phyloP scores from a whole-genome alignment of 2,329 filamentous ascomycete species.

The Diplodia seriata region DNA sequence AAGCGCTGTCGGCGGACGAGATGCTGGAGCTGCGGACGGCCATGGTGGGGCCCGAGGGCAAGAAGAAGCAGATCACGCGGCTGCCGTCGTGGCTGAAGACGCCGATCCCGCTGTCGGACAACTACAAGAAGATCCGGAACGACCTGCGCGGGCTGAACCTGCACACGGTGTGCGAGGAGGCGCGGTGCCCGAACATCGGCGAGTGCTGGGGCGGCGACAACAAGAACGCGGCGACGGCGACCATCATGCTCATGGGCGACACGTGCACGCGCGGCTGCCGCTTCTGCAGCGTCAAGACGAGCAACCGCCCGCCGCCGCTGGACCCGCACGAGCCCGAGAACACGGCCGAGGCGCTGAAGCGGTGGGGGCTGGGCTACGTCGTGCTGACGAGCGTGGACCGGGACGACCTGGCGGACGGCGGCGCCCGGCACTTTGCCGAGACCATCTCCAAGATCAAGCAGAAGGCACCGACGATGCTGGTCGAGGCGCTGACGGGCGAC shows the following conservation, averaged over 20 bases:
- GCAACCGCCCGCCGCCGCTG: slow-evolving; percentile 74
- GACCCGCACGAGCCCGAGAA: slow-evolving; percentile 97
- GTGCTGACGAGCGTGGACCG: slow-evolving; percentile 93
- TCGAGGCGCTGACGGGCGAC: slow-evolving; percentile 87
- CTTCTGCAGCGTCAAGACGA: slow-evolving; percentile 97
- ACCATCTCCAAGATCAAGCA: slow-evolving; percentile 93
- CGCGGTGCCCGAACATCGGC: slow-evolving; percentile 94
- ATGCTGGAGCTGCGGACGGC: slow-evolving; percentile 68
- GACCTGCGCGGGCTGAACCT: slow-evolving; percentile 88
- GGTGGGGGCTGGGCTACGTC: slow-evolving; percentile 96
- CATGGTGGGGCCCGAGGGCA: slow-evolving; percentile 66
- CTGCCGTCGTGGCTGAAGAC: slow-evolving; percentile 96
- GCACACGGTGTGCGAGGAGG: slow-evolving; percentile 98
- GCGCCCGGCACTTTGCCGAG: slow-evolving; percentile 88
- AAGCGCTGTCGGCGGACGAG: slow-evolving; percentile 56
- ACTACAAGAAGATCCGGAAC: slow-evolving; percentile 94
- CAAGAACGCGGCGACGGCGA: slow-evolving; percentile 91
- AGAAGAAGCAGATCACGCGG: slow-evolving; percentile 72
- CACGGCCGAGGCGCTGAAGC: slow-evolving; percentile 86
- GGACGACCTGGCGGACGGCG: slow-evolving; percentile 88
- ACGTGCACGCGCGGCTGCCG: slow-evolving; percentile 95
- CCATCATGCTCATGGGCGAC: slow-evolving; percentile 99
- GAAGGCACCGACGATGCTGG: slow-evolving; percentile 72
- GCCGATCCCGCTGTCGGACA: slow-evolving; percentile 82
- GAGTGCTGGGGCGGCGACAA: slow-evolving; percentile 95